Evolutionary conservation across 108 stramenopile species (phyloP).

Genomic region (Cyclotella choctawhatcheeana): DNA sequence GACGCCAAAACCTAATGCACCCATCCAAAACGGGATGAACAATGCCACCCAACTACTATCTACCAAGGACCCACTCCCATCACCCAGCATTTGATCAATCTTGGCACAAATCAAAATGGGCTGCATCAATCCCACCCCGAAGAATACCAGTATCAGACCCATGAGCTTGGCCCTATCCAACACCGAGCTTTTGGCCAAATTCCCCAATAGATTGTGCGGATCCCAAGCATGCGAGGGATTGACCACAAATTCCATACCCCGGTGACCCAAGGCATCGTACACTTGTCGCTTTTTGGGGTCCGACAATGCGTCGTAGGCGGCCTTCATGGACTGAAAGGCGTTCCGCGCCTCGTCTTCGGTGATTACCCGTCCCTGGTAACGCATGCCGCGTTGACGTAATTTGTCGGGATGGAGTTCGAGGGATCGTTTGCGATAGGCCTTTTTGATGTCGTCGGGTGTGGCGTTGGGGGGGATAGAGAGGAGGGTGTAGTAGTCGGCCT

Average conservation of each 20-base stretch:
- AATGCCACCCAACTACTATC: slow-evolving; percentile 62
- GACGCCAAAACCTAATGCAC: slow-evolving; percentile 46
- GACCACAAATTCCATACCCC: slow-evolving; percentile 45
- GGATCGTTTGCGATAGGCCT: slow-evolving; percentile 78
- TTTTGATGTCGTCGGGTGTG: slow-evolving; percentile 72
- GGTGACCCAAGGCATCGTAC: slow-evolving; percentile 57
- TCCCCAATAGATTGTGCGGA: slow-evolving; percentile 65
- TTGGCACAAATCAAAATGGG: slow-evolving; percentile 81
- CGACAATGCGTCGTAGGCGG: slow-evolving; percentile 69
- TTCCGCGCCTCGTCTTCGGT: slow-evolving; percentile 64
- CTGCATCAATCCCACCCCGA: slow-evolving; percentile 64
- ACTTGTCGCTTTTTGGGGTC: slow-evolving; percentile 64
- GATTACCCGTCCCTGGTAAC: slow-evolving; percentile 37
- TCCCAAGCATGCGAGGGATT: slow-evolving; percentile 55
- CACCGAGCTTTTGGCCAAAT: slow-evolving; percentile 59
- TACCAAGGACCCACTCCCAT: slow-evolving; percentile 55
- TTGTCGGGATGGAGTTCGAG: slow-evolving; percentile 86
- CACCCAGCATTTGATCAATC: slow-evolving; percentile 67
- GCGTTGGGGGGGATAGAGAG: slow-evolving; percentile 59
- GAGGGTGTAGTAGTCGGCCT: slow-evolving; percentile 68
- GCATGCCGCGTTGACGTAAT: slow-evolving; percentile 74
- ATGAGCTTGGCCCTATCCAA: slow-evolving; percentile 69
- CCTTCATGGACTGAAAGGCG: slow-evolving; percentile 79
- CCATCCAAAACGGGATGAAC: slow-evolving; percentile 69
- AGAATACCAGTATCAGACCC: slow-evolving; percentile 42